Percentiles rank a stretch among this genome's conserved stretches.
phyloP scores from a whole-genome alignment of 2,329 filamentous ascomycete species.

The Epicoccum sorghinum region DNA sequence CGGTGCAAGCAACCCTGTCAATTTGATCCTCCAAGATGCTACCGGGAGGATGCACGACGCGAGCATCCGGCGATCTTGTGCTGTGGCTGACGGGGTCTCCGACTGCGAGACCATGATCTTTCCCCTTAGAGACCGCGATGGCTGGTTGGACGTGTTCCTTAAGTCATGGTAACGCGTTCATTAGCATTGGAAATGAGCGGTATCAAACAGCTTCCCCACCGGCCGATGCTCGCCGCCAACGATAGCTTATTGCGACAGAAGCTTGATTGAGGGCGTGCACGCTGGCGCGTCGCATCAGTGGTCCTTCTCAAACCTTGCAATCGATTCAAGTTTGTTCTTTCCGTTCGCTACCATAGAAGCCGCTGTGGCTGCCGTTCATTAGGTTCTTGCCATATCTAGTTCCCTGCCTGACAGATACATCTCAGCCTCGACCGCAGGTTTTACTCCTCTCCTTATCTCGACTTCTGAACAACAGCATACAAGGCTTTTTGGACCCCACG shows the following conservation, averaged over 20 bases:
- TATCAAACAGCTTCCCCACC: conserved; percentile 25
- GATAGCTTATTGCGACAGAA: conserved; percentile 30
- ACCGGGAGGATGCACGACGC: conserved; percentile 13
- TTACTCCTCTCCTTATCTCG: conserved; percentile 20
- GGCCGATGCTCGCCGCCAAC: conserved; percentile 32
- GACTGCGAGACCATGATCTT: neutral
- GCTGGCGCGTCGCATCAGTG: conserved; percentile 41
- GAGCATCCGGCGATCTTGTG: neutral
- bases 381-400: conserved; percentile 25
- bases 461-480: conserved; percentile 30
- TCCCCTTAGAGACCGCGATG: neutral
- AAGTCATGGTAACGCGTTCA: conserved; percentile 10
- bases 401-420: conserved; percentile 23
- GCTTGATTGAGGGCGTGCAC: conserved; percentile 28
- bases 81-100: conserved; percentile 4
- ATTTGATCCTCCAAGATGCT: conserved; percentile 11
- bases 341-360: conserved; percentile 22
- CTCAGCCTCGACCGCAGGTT: conserved; percentile 14
- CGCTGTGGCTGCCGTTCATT: conserved; percentile 34
- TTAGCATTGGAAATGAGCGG: conserved; percentile 38
- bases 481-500: conserved; percentile 28
- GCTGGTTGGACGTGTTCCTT: conserved; percentile 7
- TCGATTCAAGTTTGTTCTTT: conserved; percentile 24
- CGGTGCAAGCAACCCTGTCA: conserved; percentile 15
- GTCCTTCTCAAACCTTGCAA: conserved; percentile 20